Base-by-base conservation (phyloP, 1,284 basidiomycete genomes). In the Rhodofomes roseus region DNA sequence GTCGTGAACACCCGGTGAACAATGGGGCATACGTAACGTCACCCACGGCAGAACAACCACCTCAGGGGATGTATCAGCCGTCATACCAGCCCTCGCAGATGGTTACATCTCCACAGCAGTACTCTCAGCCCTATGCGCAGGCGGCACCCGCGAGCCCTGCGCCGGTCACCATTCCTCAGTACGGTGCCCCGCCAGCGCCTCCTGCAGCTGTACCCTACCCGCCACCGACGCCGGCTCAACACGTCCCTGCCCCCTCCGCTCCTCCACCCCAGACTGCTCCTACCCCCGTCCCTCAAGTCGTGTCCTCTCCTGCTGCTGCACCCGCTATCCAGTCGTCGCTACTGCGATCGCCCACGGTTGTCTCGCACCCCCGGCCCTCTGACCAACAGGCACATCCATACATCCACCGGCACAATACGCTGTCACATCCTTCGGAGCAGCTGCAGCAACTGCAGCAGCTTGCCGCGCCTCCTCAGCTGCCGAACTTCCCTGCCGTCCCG, bases 401-500 rank as follows among this genome's bases (percentile, higher is more conserved):
- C 48, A 60, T 67, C 34, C 43, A 57, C 4, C 70, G 70, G 8
- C 59, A 68, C 3, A 69, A 65, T 59, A 70, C 70, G 5, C 55
- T 68, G 52, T 63, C 69, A 55, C 68, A 71, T 62, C 62, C 72
- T 22, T 70, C 71, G 16, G 71, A 72, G 53, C 72, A 72, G 54
- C 68, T 73, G 53, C 72, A 74, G 36, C 73, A 75, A 39, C 67
- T 71, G 36, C 71, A 71, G 57, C 66, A 74, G 57, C 62, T 71
- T 29, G 63, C 70, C 31, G 69, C 68, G 14, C 73, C 76, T 27
- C 66, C 69, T 22, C 71, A 70, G 39, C 72, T 88, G 9, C 83
- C 87, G 1, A 81, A 81, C 60, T 90, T 93, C 76, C 90, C 90
- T 1, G 77, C 79, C 52, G 90, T 81, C 4, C 92, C 92, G 4